Conservation (phyloP, 106 monocot species). For the Allium fistulosum region DNA sequence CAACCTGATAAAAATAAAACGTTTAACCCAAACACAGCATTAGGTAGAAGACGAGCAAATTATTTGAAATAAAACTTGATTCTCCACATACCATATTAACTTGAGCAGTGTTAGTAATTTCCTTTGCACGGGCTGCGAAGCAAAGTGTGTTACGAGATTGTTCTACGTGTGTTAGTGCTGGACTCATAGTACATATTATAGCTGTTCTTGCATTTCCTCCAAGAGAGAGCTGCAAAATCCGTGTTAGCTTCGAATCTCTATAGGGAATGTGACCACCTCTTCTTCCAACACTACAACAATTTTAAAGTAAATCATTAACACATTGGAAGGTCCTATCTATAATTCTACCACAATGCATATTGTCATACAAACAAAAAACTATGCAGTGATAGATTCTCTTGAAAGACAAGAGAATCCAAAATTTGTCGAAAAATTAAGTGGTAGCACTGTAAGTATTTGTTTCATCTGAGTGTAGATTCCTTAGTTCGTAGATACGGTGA, state of each 20-base stretch:
- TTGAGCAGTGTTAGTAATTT: constrained; percentile 80
- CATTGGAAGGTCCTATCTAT: not conserved
- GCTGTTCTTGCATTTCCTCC: constrained; percentile 98
- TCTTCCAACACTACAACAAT: constrained; percentile 37
- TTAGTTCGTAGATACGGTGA: too few species aligned
- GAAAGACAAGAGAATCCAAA: too few species aligned
- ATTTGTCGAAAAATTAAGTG: too few species aligned
- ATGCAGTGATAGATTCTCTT: too few species aligned
- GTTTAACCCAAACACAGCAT: not conserved
- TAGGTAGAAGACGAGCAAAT: too few species aligned
- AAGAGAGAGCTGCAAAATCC: constrained; percentile 84
- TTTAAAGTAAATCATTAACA: constrained; percentile 12
- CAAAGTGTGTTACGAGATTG: constrained; percentile 93
- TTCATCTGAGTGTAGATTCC: too few species aligned
- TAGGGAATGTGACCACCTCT: constrained; percentile 87
- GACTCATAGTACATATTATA: constrained; percentile 96
- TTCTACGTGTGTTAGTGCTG: constrained; percentile 78
- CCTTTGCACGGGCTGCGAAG: constrained; percentile 91
- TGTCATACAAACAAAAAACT: too few species aligned
- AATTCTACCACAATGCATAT: too few species aligned
- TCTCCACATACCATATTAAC: constrained; percentile 70
- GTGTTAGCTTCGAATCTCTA: constrained; percentile 93
- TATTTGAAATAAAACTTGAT: too few species aligned
- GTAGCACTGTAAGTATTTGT: too few species aligned
- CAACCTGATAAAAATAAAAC: constrained; percentile 37